Evolutionary conservation across 345 rosid species (phyloP).

Genomic region (Durio zibethinus): DNA sequence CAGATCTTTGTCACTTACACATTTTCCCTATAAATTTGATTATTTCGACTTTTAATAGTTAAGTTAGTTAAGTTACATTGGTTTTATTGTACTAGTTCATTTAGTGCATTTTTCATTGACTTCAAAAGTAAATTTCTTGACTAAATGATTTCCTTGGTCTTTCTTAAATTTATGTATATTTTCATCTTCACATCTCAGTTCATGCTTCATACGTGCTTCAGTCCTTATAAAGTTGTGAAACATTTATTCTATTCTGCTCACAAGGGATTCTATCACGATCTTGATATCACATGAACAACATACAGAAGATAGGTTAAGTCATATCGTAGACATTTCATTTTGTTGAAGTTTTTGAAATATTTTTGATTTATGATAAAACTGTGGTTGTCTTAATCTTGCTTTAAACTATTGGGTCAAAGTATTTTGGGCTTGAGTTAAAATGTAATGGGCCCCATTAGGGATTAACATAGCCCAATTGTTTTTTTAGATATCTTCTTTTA

Average conservation of each 20-base stretch:
- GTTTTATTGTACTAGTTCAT: background rate
- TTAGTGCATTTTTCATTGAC: background rate
- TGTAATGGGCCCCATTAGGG: too few relatives aligned
- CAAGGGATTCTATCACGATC: slow-evolving; percentile 78
- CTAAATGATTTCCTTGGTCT: background rate
- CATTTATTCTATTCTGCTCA: slow-evolving; percentile 51
- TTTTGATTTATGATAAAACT: too few relatives aligned
- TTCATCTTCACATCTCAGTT: background rate
- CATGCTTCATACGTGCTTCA: background rate
- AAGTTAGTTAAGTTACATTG: background rate
- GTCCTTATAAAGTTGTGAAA: background rate
- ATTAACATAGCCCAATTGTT: too few relatives aligned
- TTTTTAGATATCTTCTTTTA: too few relatives aligned
- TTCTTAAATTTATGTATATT: background rate
- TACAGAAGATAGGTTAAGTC: too few relatives aligned
- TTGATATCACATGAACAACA: slow-evolving; percentile 14
- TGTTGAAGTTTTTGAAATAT: too few relatives aligned
- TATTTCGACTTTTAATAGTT: background rate
- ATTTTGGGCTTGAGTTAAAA: too few relatives aligned
- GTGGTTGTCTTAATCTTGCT: too few relatives aligned
- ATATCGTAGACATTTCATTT: too few relatives aligned
- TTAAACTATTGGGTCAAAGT: too few relatives aligned
- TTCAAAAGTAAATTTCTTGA: background rate
- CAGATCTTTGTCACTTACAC: background rate
- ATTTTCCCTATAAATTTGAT: background rate